Percentiles rank a stretch among this genome's conserved stretches.
Conservation (phyloP, 2,329 filamentous ascomycete species). For the Botryotinia narcissicola region DNA sequence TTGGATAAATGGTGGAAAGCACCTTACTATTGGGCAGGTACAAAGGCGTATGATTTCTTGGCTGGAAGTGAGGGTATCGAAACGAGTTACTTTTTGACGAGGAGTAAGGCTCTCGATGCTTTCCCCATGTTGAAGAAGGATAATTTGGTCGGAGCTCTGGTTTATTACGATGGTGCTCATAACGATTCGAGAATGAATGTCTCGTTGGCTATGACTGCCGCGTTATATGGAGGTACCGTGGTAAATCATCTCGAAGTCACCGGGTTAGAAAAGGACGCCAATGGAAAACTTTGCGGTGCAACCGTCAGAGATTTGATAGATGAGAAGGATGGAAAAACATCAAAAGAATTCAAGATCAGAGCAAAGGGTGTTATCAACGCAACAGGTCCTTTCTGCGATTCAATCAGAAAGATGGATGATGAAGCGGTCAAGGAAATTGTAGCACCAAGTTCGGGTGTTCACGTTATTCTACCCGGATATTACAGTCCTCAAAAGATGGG, state of each 20-base stretch:
- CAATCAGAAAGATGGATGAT: conserved; percentile 83
- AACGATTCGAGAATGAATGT: conserved; percentile 94
- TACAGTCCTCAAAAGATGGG: conserved; percentile 85
- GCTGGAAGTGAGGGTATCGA: conserved; percentile 86
- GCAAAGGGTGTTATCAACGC: conserved; percentile 85
- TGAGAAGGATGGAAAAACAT: conserved; percentile 60
- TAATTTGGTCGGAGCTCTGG: conserved; percentile 74
- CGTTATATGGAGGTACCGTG: conserved; percentile 80
- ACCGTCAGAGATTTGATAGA: conserved; percentile 67
- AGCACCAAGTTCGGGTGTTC: conserved; percentile 79
- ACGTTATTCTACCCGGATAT: conserved; percentile 84
- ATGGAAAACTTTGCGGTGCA: conserved; percentile 72
- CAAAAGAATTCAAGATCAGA: conserved; percentile 65
- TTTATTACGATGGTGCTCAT: conserved; percentile 90
- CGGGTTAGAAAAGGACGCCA: conserved; percentile 68
- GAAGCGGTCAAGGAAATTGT: conserved; percentile 71
- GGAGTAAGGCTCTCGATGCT: conserved; percentile 79
- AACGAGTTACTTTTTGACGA: conserved; percentile 82
- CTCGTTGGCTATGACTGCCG: conserved; percentile 81
- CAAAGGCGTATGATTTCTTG: conserved; percentile 81
- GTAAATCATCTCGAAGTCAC: conserved; percentile 84
- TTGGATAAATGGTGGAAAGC: conserved; percentile 75
- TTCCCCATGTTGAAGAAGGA: conserved; percentile 87
- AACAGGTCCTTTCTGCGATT: conserved; percentile 83
- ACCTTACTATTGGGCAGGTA: conserved; percentile 74